Conservation (phyloP, 495 filamentous ascomycete genomes). For the Thermothielavioides terrestris region DNA sequence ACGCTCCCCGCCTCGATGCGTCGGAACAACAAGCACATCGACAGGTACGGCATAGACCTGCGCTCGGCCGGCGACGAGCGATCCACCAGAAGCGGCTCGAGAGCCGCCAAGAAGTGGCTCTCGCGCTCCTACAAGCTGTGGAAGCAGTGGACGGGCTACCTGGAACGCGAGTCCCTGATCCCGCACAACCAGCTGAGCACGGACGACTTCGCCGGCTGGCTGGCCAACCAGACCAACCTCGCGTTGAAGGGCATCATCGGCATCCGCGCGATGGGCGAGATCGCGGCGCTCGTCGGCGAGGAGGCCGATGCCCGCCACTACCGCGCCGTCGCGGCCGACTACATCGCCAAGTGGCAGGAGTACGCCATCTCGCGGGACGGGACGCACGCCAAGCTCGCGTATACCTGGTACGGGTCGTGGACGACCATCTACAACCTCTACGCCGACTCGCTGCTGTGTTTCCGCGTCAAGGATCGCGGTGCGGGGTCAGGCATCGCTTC, state of each 20-base stretch:
- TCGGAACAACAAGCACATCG: constrained; percentile 13
- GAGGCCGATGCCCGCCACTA: constrained; percentile 59
- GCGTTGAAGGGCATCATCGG: constrained; percentile 91
- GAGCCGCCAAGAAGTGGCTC: constrained; percentile 45
- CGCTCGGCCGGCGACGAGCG: not conserved
- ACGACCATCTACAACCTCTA: constrained; percentile 91
- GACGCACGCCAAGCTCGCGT: constrained; percentile 81
- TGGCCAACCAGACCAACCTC: constrained; percentile 86
- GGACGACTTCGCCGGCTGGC: constrained; percentile 92
- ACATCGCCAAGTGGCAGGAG: constrained; percentile 77
- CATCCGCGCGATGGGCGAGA: constrained; percentile 86
- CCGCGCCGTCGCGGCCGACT: constrained; percentile 60
- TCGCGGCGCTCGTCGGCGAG: constrained; percentile 63
- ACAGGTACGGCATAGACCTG: constrained; percentile 39
- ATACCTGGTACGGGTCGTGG: constrained; percentile 93
- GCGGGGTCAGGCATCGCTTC: not conserved
- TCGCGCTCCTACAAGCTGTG: constrained; percentile 63
- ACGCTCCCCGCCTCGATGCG: constrained; percentile 7
- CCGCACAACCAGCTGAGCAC: constrained; percentile 86
- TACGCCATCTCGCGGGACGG: constrained; percentile 73
- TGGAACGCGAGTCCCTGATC: constrained; percentile 77
- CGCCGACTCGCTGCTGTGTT: constrained; percentile 72
- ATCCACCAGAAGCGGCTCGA: constrained; percentile 36
- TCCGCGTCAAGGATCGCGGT: constrained; percentile 47
- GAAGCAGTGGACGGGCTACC: constrained; percentile 89